Evolutionary conservation across 2,329 filamentous ascomycete genomes (phyloP), one percentile per base, ranked within the genome.

Genomic region (Akanthomyces uredinophilus): DNA sequence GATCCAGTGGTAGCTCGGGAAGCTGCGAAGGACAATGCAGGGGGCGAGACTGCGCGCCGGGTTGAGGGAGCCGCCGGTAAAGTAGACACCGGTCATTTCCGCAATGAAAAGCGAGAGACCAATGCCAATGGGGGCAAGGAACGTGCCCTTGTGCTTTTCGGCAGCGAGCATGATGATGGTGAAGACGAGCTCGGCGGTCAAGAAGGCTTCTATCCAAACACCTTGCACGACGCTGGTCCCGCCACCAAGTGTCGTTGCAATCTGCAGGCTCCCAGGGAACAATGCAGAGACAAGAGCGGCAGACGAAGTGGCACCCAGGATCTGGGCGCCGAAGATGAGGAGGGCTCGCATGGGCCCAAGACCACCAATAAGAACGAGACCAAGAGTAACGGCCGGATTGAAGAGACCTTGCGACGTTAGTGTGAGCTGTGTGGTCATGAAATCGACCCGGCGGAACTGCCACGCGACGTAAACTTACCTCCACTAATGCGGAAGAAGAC

Each of bases 81-180:
- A 81, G 65, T 77, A 77, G 20, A 81, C 74, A 35, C 78, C 79
- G 5, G 75, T 75, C 64, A 82, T 68, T 64, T 80, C 75, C 4
- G 73, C 72, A 43, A 81, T 75, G 67, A 81, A 81, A 5, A 80
- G 69, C 16, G 77, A 73, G 62, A 81, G 68, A 2, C 78, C 78
- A 50, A 82, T 81, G 5, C 79, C 79, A 1, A 81, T 70, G 0
- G 79, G 79, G 16, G 79, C 79, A 18, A 81, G 73, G 59, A 79
- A 80, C 1, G 78, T 81, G 0, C 73, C 78, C 5, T 72, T 71
- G 60, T 81, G 79, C 66, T 81, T 80, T 68, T 81, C 79, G 29
- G 78, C 78, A 24, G 79, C 79, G n/a, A 81, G 72, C 79, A 81
- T 81, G 64, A 81, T 79, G 59, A 81, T 79, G 13, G 78, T 77